Base-by-base conservation (phyloP, 306 rosid species). In the Myrica gale region DNA sequence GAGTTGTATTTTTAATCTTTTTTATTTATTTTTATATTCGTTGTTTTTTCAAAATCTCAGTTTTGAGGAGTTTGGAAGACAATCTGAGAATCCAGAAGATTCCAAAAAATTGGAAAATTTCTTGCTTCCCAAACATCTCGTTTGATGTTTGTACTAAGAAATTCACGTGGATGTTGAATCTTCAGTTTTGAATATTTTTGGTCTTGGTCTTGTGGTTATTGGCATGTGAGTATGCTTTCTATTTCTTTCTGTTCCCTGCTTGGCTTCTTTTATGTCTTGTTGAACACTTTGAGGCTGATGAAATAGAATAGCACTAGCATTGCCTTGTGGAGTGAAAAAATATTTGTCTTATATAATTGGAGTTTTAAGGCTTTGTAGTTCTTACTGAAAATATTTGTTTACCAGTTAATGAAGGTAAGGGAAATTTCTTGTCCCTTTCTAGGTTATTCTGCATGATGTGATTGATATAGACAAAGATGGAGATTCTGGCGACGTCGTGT, bases 401-500 rank as follows among this genome's bases (percentile, higher is more conserved):
- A 21, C 48, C 2, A 9, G 39, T 46, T 45, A 69, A 48, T 1
- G 10, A 57, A 20, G 39, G 37, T 57, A 57, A 3, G 9, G 54
- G 1, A 47, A 13, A 65, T 80, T 9, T 54, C 26, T 81, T 50
- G 57, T 44, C 17, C 73, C 78, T 83, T 68, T 21, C 57, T 67
- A 93, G 98, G 85, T 71, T 74, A 56, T 78, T 80, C 39, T 77
- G 54, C 76, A 61, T 23, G 87, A 85, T 42, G 87, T 87, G 79
- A 88, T 93, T 75, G 90, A 88, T 67, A 50, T 91, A 44, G 92
- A 88, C 57, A 15, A 83, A 1, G 87, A 84, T 52, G 92, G 83
- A 23, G 87, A 81, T 74, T 79, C 81, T 43, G 66, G 80, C 44
- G 86, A 75, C 63, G 78, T 84, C 74, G 78, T 80, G 80, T 54